Base-by-base conservation (phyloP, 352 stramenopile species). In the Pythium rishiriense region DNA sequence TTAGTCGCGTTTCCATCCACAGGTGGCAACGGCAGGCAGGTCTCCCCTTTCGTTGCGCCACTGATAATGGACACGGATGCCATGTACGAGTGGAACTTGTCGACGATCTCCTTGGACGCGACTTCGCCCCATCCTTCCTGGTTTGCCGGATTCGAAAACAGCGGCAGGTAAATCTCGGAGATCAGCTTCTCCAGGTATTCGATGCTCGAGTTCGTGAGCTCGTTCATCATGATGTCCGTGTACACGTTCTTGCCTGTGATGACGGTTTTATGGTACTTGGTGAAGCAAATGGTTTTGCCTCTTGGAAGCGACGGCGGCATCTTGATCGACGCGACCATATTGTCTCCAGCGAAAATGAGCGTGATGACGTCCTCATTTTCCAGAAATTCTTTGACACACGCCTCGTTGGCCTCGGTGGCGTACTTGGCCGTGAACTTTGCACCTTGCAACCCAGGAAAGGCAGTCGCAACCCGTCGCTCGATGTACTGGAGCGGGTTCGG, bases 21-120 rank as follows among this genome's bases (percentile, higher is more conserved):
- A 0, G 94, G 94, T 11, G 97, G 97, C 64, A 99, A 81, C 0
- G 97, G 97, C 45, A 99, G 78, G 64, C 94, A 97, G 50, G 96
- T 99, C 70, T 99, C 93, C n/a, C 96, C 97, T 63, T 98, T 98
- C 24, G 97, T 98, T 24, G 98, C 95, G 6, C 95, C 94, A 52
- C 94, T 98, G 53, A 99, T 96, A 74, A 99, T 99, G 25, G 91
- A 97, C 0, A 98, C 94, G 1, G 86, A 97, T 8, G 93, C 96
- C 73, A 99, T 89, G 72, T 99, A 99, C 50, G 88, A 91, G 75
- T 99, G 96, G 60, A 99, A 98, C 62, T 97, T 96, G 70, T 99
- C 96, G 48, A 98, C 96, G 7, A 99, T 95, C 67, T 99, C 96
- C 46, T 97, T 94, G 17, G 93, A 98, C 0, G 94, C 94, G 15